Evolutionary conservation across 2,329 filamentous ascomycete genomes (phyloP), one percentile per base, ranked within the genome.

Genomic region (Fusarium coicis): DNA sequence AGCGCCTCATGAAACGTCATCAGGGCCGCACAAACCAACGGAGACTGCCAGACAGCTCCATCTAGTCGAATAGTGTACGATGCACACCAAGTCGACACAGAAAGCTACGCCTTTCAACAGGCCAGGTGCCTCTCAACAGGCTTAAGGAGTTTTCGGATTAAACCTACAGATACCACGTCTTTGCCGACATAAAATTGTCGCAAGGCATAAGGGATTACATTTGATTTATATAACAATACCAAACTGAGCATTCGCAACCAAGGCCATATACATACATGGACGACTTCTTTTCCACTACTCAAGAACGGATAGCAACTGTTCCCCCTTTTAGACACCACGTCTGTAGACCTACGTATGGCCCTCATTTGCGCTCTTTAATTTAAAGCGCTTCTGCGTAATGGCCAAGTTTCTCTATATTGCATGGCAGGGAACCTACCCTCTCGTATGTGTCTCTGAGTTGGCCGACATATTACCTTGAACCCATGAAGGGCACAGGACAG

Each of bases 91-190:
- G 60, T 70, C 73, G 63, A 62, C 68, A 62, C 57, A 70, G 76
- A 70, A 70, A 74, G 52, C 73, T 67, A 73, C 63, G 69, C 75
- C 72, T 78, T 78, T 78, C 76, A 78, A 78, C 76, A 78, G 76
- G 76, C 68, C 66, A 57, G 52, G 68, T 63, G 72, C 67, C 76
- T 78, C 74, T 78, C 76, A 78, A 78, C 76, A 78, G 76, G 76
- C 68, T 70, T 60, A 71, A 76, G 69, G 73, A 75, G 67, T 66
- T 74, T 77, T 70, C 68, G 49, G 62, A 63, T 57, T 40, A 57
- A 59, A 72, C 32, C 42, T 34, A 68, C 26, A 67, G 61, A 65
- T 68, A 70, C 68, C 68, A 68, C 44, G 32, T 23, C 40, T 18
- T 68, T 75, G 55, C 69, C 72, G 73, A 71, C 67, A 68, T 59